phyloP scores from a whole-genome alignment of 2,329 filamentous ascomycete species.

The Penicillium sp. region DNA sequence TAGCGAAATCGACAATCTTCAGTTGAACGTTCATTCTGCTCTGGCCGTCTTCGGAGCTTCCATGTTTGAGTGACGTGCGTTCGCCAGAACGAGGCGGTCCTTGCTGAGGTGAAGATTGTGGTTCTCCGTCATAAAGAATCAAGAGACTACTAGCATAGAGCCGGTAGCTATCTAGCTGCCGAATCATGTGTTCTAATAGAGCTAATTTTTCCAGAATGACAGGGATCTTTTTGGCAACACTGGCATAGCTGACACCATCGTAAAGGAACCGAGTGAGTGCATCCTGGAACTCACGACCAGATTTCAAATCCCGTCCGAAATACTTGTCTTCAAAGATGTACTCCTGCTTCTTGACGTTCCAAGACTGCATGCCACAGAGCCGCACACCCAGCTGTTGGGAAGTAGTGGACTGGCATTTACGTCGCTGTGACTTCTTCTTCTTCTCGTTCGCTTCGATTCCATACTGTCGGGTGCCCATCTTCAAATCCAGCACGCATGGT shows the following conservation, averaged over 20 bases:
- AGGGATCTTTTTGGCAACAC: conserved; percentile 83
- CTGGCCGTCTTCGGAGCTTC: conserved; percentile 36
- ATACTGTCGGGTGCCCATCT: conserved; percentile 98
- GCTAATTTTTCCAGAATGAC: conserved; percentile 79
- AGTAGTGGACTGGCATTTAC: conserved; percentile 90
- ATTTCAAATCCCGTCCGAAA: conserved; percentile 83
- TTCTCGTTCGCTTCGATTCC: conserved; percentile 87
- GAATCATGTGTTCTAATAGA: conserved; percentile 78
- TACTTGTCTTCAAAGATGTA: conserved; percentile 99
- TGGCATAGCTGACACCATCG: conserved; percentile 77
- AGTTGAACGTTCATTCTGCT: conserved; percentile 60
- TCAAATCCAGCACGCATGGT: conserved; percentile 94
- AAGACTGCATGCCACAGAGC: conserved; percentile 93
- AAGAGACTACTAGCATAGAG: conserved; percentile 94
- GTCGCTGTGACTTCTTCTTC: conserved; percentile 87
- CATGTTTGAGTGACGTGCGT: conserved; percentile 35
- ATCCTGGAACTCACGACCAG: conserved; percentile 82
- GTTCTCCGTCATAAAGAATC: conserved; percentile 90
- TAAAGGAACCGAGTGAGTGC: conserved; percentile 87
- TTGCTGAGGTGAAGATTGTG: conserved; percentile 23
- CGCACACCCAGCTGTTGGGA: conserved; percentile 88
- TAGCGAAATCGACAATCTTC: conserved; percentile 98
- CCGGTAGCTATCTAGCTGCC: conserved; percentile 75
- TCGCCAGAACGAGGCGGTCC: conserved; percentile 24
- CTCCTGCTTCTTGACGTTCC: conserved; percentile 77